Conservation (phyloP, 177 flowering plant genomes). For the Vitis hybrid region DNA sequence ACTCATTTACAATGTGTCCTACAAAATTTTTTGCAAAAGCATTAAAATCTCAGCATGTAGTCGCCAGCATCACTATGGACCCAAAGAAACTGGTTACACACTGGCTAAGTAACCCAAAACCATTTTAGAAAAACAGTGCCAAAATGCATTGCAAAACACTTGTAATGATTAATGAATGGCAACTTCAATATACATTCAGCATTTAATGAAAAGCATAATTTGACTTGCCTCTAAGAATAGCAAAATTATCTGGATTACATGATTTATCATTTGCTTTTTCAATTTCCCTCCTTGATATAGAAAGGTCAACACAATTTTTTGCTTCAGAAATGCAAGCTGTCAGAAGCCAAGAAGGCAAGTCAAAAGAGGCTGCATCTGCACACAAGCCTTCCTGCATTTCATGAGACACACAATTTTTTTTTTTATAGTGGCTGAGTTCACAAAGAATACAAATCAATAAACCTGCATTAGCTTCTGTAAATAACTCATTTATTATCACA, state of each 20-base stretch:
- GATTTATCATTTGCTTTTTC: constrained; percentile 52
- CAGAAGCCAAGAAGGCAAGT: constrained; percentile 67
- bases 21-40: too few relatives aligned
- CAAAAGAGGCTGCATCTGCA: constrained; percentile 98
- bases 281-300: constrained; percentile 48
- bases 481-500: background rate
- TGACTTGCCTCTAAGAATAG: constrained; percentile 78
- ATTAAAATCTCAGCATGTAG: too few relatives aligned
- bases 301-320: constrained; percentile 65
- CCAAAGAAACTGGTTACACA: too few relatives aligned
- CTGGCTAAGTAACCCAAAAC: too few relatives aligned
- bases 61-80: too few relatives aligned
- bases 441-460: background rate
- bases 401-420: background rate
- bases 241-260: constrained; percentile 71
- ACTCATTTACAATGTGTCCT: too few relatives aligned
- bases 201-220: background rate
- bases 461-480: background rate
- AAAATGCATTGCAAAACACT: too few relatives aligned
- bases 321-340: constrained; percentile 91
- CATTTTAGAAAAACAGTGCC: too few relatives aligned
- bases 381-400: constrained; percentile 84
- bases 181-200: background rate
- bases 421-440: too few relatives aligned
- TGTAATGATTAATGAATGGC: background rate